Conservation (phyloP, 768 basidiomycete species). For the Boletus pseudopeckii region DNA sequence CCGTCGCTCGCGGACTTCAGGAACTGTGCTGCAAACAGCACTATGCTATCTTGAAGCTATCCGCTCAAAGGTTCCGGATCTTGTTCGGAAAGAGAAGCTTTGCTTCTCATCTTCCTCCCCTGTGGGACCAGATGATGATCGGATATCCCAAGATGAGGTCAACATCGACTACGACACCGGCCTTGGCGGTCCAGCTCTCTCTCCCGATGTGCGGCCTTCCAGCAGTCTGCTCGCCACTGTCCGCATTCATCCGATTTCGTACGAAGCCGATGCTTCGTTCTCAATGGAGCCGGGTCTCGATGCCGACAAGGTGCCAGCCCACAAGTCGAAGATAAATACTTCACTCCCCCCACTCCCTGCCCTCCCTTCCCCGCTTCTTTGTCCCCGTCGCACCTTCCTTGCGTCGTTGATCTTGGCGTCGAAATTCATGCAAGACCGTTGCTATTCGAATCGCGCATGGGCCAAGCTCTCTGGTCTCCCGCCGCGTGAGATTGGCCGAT, state of each 20-base stretch:
- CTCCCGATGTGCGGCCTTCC: slow-evolving; percentile 3
- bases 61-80: slow-evolving; percentile 64
- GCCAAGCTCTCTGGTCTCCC: slow-evolving; percentile 88
- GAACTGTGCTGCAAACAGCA: slow-evolving; percentile 80
- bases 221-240: slow-evolving; percentile 43
- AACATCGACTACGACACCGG: slow-evolving; percentile 42
- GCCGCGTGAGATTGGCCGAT: slow-evolving; percentile 80
- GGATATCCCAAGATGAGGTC: slow-evolving; percentile 42
- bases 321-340: slow-evolving; percentile 16
- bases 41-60: slow-evolving; percentile 85
- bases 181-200: slow-evolving; percentile 15
- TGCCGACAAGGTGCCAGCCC: slow-evolving; percentile 3
- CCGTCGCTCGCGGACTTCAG: slow-evolving; percentile 80
- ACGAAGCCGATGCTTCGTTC: slow-evolving; percentile 15
- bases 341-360: slow-evolving; percentile 35
- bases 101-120: slow-evolving; percentile 42
- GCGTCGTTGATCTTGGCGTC: slow-evolving; percentile 85
- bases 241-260: slow-evolving; percentile 34
- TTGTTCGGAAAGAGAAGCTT: slow-evolving; percentile 49
- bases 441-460: slow-evolving; percentile 93
- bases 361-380: slow-evolving; percentile 79
- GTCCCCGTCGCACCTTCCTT: slow-evolving; percentile 85
- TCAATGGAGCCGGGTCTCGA: slow-evolving; percentile 14
- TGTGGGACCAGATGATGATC: slow-evolving; percentile 39
- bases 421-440: slow-evolving; percentile 91